Evolutionary conservation across 805 yeast species (phyloP).

Genomic region (Danielia oregonensis): DNA sequence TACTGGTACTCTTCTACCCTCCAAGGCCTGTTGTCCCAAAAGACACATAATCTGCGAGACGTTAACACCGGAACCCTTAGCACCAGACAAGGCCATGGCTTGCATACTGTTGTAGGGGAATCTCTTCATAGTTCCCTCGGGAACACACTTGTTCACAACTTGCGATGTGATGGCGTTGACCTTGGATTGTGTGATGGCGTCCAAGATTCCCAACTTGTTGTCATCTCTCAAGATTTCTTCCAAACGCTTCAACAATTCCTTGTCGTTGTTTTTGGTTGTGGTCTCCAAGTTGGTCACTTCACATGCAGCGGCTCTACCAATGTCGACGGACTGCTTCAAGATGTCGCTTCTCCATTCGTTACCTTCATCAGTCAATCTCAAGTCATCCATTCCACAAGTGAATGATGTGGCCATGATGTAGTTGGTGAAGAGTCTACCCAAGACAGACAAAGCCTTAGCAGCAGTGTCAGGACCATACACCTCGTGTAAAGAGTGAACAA

Average conservation of each 20-base stretch:
- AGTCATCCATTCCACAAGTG: constrained; percentile 99
- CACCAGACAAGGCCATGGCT: constrained; percentile 98
- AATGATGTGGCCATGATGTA: constrained; percentile 89
- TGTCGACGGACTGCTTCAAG: constrained; percentile 69
- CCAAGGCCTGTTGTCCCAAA: constrained; percentile 97
- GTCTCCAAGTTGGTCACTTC: constrained; percentile 85
- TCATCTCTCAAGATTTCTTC: constrained; percentile 96
- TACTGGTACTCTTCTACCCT: constrained; percentile 98
- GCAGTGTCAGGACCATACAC: constrained; percentile 90
- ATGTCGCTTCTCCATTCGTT: constrained; percentile 85
- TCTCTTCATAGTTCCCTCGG: constrained; percentile 91
- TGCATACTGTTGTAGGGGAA: constrained; percentile 98
- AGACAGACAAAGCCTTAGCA: constrained; percentile 84
- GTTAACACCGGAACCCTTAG: constrained; percentile 97
- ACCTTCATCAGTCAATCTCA: constrained; percentile 88
- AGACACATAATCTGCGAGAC: constrained; percentile 99
- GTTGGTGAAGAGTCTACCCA: constrained; percentile 92
- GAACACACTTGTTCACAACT: constrained; percentile 92
- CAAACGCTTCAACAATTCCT: constrained; percentile 79
- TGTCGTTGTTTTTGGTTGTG: constrained; percentile 44
- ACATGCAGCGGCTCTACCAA: constrained; percentile 88
- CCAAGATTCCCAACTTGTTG: constrained; percentile 85
- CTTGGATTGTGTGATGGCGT: constrained; percentile 91
- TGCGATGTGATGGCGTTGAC: constrained; percentile 91
- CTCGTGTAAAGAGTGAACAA: constrained; percentile 94